Evolutionary conservation across 345 rosid genomes (phyloP), one percentile per base, ranked within the genome.

Genomic region (Syzygium grande): DNA sequence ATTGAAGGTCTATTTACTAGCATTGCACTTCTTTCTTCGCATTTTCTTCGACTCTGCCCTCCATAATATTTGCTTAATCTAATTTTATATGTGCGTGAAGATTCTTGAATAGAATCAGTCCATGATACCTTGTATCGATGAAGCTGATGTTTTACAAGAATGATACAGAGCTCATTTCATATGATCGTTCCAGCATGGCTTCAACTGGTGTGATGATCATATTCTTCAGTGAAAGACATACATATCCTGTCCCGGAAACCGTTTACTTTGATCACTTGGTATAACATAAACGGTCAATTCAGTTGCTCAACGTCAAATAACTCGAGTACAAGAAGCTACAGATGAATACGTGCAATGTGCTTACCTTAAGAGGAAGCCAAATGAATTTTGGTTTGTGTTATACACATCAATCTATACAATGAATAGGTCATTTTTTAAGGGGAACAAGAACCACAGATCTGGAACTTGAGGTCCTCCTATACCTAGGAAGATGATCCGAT

Each of bases 401-500:
- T 46, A n/a, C 52, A 87, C 86, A 89, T 90, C 86, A 88, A 87
- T 90, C 93, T 87, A 87, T 90, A 89, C 93, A 92, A 80, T 79
- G 85, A 87, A 86, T 86, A 87, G 78, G 88, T 87, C 52, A 77
- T 25, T 15, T 51, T 38, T 34, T 0, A 77, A 68, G 53, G 53
- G 83, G 54, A 86, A 65, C 13, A 51, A 65, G 41, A 61, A 63
- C 30, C 54, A 29, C n/a, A 68, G 59, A 73, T 73, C 80, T 73
- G 80, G 25, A 73, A 77, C 61, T 58, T 56, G 22, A 46, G 29
- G 52, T 73, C 63, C 55, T 86, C n/a, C 88, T 73, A 34, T 23
- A 22, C 30, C 63, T 80, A 87, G 38, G 88, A 87, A 86, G 91
- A 91, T 84, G 94, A 93, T 89, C 89, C 92, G 46, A 95, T 93